Conservation (phyloP, 139 green algal genomes). For the Medakamo hakoo region DNA sequence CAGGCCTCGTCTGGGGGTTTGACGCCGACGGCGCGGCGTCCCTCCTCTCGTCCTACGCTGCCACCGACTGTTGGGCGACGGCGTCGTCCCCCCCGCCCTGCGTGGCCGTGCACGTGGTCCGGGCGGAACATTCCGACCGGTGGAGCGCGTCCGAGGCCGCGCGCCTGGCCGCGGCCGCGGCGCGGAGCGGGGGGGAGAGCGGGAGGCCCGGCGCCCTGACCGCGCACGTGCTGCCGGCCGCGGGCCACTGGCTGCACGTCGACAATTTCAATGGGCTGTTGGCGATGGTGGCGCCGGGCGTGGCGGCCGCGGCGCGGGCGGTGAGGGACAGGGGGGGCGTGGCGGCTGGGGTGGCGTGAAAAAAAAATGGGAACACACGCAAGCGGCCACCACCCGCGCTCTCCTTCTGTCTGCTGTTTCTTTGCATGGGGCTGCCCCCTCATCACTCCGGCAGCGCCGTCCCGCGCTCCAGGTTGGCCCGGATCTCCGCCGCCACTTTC, state of each 20-base stretch:
- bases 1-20: slow-evolving; percentile 31
- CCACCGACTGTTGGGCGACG: slow-evolving; percentile 14
- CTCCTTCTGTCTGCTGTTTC: background rate
- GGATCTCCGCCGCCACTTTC: slow-evolving; percentile 58
- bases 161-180: background rate
- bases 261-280: slow-evolving; percentile 28
- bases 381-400: too few species aligned
- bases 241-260: slow-evolving; percentile 37
- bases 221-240: slow-evolving; percentile 18
- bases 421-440: background rate
- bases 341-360: background rate
- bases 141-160: slow-evolving; percentile 8
- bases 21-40: slow-evolving; percentile 25
- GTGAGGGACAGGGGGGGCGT: too few species aligned
- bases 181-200: too few species aligned
- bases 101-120: slow-evolving; percentile 20
- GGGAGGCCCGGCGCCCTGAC: background rate
- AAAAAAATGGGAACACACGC: background rate
- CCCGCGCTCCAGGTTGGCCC: slow-evolving; percentile 89
- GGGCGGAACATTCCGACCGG: slow-evolving; percentile 24
- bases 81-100: slow-evolving; percentile 16
- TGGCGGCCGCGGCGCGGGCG: background rate
- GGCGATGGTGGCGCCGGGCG: background rate
- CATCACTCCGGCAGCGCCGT: background rate
- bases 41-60: slow-evolving; percentile 37